Conservation (phyloP, 2,329 filamentous ascomycete species). For the Phialemoniopsis sp. region DNA sequence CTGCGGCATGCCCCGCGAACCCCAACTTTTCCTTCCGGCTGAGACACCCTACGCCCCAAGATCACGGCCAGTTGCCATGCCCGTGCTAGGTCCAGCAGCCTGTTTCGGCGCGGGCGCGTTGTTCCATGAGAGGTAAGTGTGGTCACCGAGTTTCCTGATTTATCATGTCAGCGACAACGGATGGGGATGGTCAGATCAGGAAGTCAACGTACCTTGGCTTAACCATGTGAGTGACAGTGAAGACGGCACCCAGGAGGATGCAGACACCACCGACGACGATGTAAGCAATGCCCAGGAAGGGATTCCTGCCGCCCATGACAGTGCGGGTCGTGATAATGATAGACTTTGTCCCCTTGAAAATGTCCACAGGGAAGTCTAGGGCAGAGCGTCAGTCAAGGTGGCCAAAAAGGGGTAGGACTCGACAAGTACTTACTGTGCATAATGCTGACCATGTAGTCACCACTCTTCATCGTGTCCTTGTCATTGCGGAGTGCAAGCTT, state of each 20-base stretch:
- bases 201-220: conserved; percentile 67
- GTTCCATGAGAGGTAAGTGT: conserved; percentile 97
- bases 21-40: background rate
- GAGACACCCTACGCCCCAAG: conserved; percentile 22
- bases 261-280: conserved; percentile 91
- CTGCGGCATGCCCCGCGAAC: too few relatives aligned
- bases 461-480: conserved; percentile 58
- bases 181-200: conserved; percentile 4
- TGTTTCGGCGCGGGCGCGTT: conserved; percentile 43
- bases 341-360: conserved; percentile 84
- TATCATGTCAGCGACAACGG: conserved; percentile 2
- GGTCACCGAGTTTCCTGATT: conserved; percentile 87
- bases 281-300: conserved; percentile 94
- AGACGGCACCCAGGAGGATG: conserved; percentile 80
- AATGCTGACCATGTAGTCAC: conserved; percentile 74
- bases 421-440: conserved; percentile 63
- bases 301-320: conserved; percentile 91
- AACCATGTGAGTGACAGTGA: conserved; percentile 86
- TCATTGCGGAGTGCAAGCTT: conserved; percentile 89
- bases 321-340: conserved; percentile 86
- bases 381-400: conserved; percentile 3
- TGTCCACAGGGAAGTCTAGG: conserved; percentile 72
- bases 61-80: conserved; percentile 53
- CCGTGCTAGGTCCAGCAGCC: conserved; percentile 32
- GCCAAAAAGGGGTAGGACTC: background rate